Conservation (phyloP, 164 flowering plant genomes). For the Macadamia tetraphylla region DNA sequence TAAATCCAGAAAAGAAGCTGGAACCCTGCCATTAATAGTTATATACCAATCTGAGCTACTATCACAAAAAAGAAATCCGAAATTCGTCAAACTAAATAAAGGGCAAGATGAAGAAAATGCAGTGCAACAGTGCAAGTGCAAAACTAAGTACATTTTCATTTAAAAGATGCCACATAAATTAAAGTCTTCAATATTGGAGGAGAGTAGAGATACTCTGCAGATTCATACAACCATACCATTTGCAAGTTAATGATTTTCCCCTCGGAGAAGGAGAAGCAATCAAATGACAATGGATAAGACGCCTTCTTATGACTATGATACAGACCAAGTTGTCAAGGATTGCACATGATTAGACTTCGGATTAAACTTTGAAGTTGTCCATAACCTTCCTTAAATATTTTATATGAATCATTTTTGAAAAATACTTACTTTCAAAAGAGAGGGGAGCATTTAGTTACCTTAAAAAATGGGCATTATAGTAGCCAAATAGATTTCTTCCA, state of each 20-base stretch:
- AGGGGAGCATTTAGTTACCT: too few species aligned
- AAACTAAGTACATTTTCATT: not conserved
- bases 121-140: not conserved
- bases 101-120: not conserved
- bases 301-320: too few species aligned
- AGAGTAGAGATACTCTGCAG: too few species aligned
- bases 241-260: not conserved
- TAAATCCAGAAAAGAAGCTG: constrained; percentile 52
- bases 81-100: not conserved
- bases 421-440: too few species aligned
- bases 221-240: not conserved
- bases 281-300: too few species aligned
- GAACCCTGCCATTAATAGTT: constrained; percentile 37
- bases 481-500: too few species aligned
- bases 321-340: too few species aligned
- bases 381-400: too few species aligned
- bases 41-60: constrained; percentile 22
- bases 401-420: too few species aligned
- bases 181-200: not conserved
- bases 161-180: not conserved
- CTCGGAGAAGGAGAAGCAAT: not conserved
- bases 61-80: constrained; percentile 34
- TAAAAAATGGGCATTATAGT: too few species aligned
- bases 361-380: too few species aligned
- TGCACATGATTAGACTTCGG: too few species aligned